Evolutionary conservation across 495 filamentous ascomycete genomes (phyloP), one percentile per base, ranked within the genome.

Genomic region (Talaromyces adpressus): DNA sequence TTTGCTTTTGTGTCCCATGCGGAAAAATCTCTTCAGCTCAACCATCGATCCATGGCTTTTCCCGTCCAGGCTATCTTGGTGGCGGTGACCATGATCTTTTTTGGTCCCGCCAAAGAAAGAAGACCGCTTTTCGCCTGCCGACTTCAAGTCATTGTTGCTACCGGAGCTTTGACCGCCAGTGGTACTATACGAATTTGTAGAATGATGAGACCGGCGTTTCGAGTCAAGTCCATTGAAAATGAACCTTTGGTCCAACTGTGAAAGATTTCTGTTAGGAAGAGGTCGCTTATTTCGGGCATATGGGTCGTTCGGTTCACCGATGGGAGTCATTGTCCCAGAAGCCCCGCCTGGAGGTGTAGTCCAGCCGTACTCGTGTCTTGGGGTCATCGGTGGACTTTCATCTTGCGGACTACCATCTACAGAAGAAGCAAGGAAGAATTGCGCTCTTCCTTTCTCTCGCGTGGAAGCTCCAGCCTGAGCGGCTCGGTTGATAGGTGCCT

Each of bases 11-110:
- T 85, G 81, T 27, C 85, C 88, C 71, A 86, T 77, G 63, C 87
- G 85, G 79, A 98, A 95, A 72, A 98, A 98, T 16, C 95, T 82
- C 74, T 96, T 98, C 63, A 98, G 73, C 62, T 98, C 92, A 7
- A 88, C 87, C 91, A 98, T 97, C 6, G 95, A 97, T 27, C 90
- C 87, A 63, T 93, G 91, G 32, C 87, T 85, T 60, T 81, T 78
- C 39, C 85, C 77, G 62, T 89, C 79, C 16, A 63, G 20, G 20
- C 62, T 57, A 16, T 64, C 62, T 25, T 69, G 69, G 51, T 68
- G 69, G 29, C 67, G 66, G 57, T 75, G 65, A 6, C 65, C 62
- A 63, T 69, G 59, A 12, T 83, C 78, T 63, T 80, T 79, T 61
- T 81, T 83, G 64, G 63, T 65, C 39, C 77, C 72, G 23, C 69